Evolutionary conservation across 176 grass and related monocot genomes (phyloP).

Genomic region (Rhynchospora tenuis): DNA sequence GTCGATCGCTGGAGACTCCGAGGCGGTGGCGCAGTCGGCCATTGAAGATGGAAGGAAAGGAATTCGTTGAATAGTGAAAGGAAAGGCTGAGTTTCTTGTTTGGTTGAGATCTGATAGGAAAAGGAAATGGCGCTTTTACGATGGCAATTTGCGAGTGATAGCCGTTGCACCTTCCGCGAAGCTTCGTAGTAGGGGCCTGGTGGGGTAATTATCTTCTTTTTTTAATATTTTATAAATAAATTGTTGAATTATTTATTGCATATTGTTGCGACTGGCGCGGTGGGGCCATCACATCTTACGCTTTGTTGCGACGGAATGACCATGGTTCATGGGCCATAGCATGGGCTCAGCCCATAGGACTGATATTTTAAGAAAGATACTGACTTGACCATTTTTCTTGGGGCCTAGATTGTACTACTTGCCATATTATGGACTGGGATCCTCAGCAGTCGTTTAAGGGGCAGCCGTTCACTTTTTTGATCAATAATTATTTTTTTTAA

Average conservation of each 20-base stretch:
- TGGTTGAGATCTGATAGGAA: conserved; percentile 36
- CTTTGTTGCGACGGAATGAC: not conserved
- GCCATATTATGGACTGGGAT: too few relatives aligned
- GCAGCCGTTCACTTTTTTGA: too few relatives aligned
- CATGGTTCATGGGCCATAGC: not conserved
- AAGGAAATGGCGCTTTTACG: not conserved
- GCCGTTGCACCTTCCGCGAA: conserved; percentile 61
- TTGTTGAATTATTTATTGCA: not conserved
- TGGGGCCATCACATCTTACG: not conserved
- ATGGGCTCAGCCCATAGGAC: not conserved
- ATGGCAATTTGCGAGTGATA: conserved; percentile 32
- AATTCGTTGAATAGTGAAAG: not conserved
- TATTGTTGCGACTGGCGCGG: not conserved
- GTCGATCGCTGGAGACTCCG: conserved; percentile 41
- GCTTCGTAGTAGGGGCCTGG: conserved; percentile 35
- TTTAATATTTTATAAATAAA: not conserved
- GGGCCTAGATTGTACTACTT: too few relatives aligned
- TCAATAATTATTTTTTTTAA: too few relatives aligned
- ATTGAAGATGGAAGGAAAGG: not conserved
- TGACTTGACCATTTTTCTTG: too few relatives aligned
- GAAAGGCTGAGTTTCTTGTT: not conserved
- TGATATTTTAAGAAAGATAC: too few relatives aligned
- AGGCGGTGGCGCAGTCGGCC: not conserved
- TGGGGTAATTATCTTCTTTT: conserved; percentile 5
- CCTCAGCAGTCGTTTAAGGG: too few relatives aligned